Evolutionary conservation across 495 filamentous ascomycete genomes (phyloP), one percentile per base, ranked within the genome.

Genomic region (Friedmanniomyces simplex): DNA sequence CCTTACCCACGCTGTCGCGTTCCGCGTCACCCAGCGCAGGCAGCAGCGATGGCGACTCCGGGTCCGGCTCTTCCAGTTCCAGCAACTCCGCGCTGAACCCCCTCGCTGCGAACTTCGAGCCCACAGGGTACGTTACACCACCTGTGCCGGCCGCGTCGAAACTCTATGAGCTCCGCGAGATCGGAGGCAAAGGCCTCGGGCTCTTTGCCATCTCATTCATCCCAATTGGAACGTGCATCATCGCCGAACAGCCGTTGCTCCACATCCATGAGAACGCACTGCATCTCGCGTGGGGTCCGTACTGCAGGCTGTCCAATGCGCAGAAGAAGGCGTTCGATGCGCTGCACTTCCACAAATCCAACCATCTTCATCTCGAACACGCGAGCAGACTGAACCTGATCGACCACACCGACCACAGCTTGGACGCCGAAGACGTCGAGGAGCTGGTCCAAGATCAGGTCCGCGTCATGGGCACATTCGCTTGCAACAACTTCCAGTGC

Each of bases 261-360:
- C 16, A 10, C 2, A 55, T 62, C 22, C 14, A 47, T 0, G 45
- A 37, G 14, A 50, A 50, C 37, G n/a, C 36, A 7, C 12, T 55
- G 2, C 46, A 52, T 21, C 41, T 50, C 14, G 43, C 57, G 16
- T 49, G 51, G 54, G 21, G 21, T 2, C 55, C 61, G 8, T 64
- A 64, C 55, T 46, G 46, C 32, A 48, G 43, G 0, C 61, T 68
- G 0, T 25, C 24, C 18, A 37, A 55, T n/a, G 22, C 21, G 22
- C 14, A 56, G 24, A 65, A 62, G 39, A 18, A 34, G 20, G 37
- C 50, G 3, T 65, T 52, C 48, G 63, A 65, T 47, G 49, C 53
- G 0, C 61, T 72, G 10, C 56, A 66, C 48, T 66, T 54, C 24
- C 58, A 50, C 32, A 57, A 66, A 52, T 37, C 50, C 1, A 25